phyloP scores from a whole-genome alignment of 139 green algal genomes.

The Micractinium conductrix region DNA sequence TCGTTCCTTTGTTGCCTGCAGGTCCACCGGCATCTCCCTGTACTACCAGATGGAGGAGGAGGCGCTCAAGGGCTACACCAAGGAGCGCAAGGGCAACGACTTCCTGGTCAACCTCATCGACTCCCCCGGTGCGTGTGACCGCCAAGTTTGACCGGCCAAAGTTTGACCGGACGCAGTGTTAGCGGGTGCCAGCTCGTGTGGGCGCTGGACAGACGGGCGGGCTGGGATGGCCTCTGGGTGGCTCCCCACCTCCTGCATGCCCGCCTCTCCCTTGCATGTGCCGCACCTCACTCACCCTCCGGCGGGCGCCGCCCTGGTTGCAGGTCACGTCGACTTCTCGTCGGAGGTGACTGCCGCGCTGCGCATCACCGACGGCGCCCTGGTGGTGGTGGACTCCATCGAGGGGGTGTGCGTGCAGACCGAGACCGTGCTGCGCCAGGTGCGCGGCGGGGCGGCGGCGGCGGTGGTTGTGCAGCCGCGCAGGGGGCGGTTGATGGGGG shows the following conservation, averaged over 20 bases:
- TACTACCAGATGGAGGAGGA: slow-evolving; percentile 96
- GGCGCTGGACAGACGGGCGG: no score
- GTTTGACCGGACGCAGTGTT: no score
- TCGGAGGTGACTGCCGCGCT: slow-evolving; percentile 99
- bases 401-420: slow-evolving; percentile 99
- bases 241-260: neutral
- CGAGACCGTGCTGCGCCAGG: slow-evolving; percentile 99
- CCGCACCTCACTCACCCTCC: no score
- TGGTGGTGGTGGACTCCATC: slow-evolving; percentile 99
- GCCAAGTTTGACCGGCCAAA: no score
- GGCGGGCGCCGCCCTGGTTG: no score
- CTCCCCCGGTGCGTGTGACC: slow-evolving; percentile 86
- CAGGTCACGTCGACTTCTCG: slow-evolving; percentile 99
- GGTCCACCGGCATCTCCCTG: slow-evolving; percentile 97
- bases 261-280: neutral
- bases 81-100: slow-evolving; percentile 84
- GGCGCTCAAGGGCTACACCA: slow-evolving; percentile 80
- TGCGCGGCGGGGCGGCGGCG: no score
- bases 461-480: no score
- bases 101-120: slow-evolving; percentile 99
- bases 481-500: no score
- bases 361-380: slow-evolving; percentile 98
- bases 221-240: no score
- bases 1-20: no score
- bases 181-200: no score